Evolutionary conservation across 345 rosid genomes (phyloP).

Genomic region (Litchi chinensis): DNA sequence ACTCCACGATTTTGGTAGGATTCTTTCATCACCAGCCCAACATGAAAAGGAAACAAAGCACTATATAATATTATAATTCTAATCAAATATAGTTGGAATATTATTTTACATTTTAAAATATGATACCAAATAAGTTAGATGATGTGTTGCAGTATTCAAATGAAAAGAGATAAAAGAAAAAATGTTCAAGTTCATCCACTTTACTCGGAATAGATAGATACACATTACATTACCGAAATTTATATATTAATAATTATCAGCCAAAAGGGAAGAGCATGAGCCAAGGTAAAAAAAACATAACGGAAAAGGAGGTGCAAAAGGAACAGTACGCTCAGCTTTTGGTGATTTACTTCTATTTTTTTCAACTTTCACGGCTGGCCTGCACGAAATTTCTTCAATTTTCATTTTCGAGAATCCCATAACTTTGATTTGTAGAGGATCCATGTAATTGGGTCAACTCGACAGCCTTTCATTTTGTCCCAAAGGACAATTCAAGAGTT

Average conservation of each 20-base stretch:
- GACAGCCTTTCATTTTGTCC: background rate
- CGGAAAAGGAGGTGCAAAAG: background rate
- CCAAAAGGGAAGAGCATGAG: too few relatives aligned
- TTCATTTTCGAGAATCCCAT: background rate
- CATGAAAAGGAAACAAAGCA: background rate
- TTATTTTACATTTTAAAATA: background rate
- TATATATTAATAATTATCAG: too few relatives aligned
- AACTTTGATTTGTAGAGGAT: background rate
- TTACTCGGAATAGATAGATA: too few relatives aligned
- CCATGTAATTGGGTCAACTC: background rate
- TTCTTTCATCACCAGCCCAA: background rate
- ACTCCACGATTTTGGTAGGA: background rate
- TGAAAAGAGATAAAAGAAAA: too few relatives aligned
- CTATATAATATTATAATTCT: background rate
- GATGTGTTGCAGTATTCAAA: too few relatives aligned
- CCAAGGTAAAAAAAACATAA: too few relatives aligned
- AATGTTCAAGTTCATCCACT: too few relatives aligned
- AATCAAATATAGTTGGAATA: background rate
- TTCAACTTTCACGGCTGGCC: background rate
- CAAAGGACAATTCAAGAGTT: background rate
- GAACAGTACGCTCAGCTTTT: background rate
- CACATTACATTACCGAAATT: too few relatives aligned
- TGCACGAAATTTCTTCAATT: background rate
- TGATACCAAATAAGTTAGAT: too few relatives aligned
- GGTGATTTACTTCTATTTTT: background rate